Base-by-base conservation (phyloP, 1,284 basidiomycete species). In the Pseudozyma tsukubaensis region DNA sequence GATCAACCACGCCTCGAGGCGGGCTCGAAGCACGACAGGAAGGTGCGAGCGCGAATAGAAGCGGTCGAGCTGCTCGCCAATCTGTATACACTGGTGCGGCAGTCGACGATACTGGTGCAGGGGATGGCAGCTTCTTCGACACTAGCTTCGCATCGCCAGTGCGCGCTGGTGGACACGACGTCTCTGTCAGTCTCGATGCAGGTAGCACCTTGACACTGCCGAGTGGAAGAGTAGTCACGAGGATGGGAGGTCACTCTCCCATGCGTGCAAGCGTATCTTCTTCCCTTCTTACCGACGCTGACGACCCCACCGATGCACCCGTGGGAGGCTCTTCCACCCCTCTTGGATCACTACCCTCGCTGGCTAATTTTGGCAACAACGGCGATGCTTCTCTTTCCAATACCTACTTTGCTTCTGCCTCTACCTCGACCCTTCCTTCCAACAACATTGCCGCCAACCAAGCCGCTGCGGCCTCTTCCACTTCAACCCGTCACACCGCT, bases 161-260 rank as follows among this genome's bases (percentile, higher is more conserved):
- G 10, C 71, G 71, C 9, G 53, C 57, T 5, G 59, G 61, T 14
- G 61, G 57, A 2, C 51, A 47, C 14, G 56, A 51, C 0, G 48
- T 42, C 35, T 18, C 18, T 6, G 34, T 39, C 1, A 53, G 51
- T 21, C 3, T 37, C 32, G 39, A 54, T 19, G 48, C 50, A 12
- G 66, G 72, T 0, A 67, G 67, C 49, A 63, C 63, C 34, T 44
- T 74, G 10, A 66, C 58, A 1, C 44, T 74, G 57, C 72, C 72
- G 6, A 60, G 48, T 45, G 72, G 72, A 0, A 42, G 59, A n/a
- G 63, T 51, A 2, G 34, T 70, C 11, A 74, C 70, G 4, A 56
- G 59, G 18, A 45, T 66, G 48, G 55, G 36, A 13, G 59, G 57
- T n/a, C 18, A 39, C 19, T 54, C 55, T 10, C 56, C 51, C 0